Base-by-base conservation (phyloP, 139 green algal genomes). In the Mesostigma viride region DNA sequence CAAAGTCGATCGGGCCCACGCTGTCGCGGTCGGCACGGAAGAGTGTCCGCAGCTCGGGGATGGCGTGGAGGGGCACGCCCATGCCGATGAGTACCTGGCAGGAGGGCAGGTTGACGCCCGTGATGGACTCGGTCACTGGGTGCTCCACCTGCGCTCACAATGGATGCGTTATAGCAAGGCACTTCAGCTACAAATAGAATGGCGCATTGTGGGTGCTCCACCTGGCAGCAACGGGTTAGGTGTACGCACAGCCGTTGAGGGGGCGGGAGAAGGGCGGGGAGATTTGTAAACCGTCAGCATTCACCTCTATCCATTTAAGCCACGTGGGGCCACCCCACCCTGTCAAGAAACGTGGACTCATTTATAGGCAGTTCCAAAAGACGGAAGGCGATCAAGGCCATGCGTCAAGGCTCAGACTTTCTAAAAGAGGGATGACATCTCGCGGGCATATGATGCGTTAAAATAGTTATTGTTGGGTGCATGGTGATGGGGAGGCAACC, bases 111-210 rank as follows among this genome's bases (percentile, higher is more conserved):
- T 98, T 97, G 20, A 76, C 66, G 30, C 69, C 74, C 17, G 85
- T 90, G 78, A 99, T 95, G 79, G 84, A 89, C 78, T 99, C 93
- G 8, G 93, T 97, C 31, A 98, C 93, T 2, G 93, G 93, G 74
- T 99, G 93, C 82, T 99, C 93, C 58, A 97, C 92, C 65, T 82
- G 76, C 33, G 17, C 6, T 22, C 24, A 64, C 14, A 11, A 53
- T 24, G 11, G 14, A 53, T 53, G 44, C 17, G 14, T 53, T 53
- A 17, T 17, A 24, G 14, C 14, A 53, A 11, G 14, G n/a, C n/a
- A n/a, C n/a, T n/a, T n/a, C n/a, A n/a, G n/a, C n/a, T n/a, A n/a
- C n/a, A n/a, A n/a, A n/a, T n/a, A n/a, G n/a, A n/a, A n/a, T n/a
- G n/a, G n/a, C n/a, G n/a, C n/a, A n/a, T n/a, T n/a, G n/a, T n/a